These are phyloP conservation scores for Colletotrichum karsti DNA, from an alignment of 2,329 filamentous ascomycete genomes.

Conservation along the genomic window DNA sequence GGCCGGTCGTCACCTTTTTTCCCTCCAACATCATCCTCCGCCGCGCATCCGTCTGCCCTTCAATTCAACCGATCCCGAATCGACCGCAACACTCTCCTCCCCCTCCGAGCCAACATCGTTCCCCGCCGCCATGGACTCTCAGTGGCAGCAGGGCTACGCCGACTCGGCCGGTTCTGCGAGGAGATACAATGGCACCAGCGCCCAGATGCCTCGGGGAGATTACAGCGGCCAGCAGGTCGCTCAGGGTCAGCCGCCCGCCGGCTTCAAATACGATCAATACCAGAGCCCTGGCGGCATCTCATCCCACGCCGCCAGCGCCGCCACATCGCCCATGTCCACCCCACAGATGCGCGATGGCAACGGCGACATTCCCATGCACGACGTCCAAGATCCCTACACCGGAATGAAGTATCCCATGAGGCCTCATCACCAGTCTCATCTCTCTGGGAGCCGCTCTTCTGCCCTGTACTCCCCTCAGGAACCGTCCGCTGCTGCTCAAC, in stretches of 20 bases:
- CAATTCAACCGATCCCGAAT: constrained; percentile 3
- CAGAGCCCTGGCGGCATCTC: constrained; percentile 50
- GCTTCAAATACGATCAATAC: constrained; percentile 76
- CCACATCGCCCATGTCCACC: constrained; percentile 65
- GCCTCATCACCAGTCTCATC: constrained; percentile 79
- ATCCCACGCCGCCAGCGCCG: constrained; percentile 53
- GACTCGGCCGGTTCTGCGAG: constrained; percentile 70
- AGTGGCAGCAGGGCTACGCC: constrained; percentile 69
- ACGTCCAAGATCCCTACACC: constrained; percentile 82
- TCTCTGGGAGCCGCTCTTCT: constrained; percentile 57
- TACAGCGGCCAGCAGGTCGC: constrained; percentile 38
- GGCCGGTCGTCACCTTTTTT: constrained; percentile 16
- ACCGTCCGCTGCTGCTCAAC: constrained; percentile 83
- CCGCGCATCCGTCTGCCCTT: constrained; percentile 11
- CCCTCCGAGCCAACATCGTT: constrained; percentile 22
- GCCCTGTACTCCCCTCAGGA: constrained; percentile 80
- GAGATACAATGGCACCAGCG: constrained; percentile 66
- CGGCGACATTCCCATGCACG: constrained; percentile 86
- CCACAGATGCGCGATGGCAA: constrained; percentile 75
- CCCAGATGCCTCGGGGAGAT: constrained; percentile 43
- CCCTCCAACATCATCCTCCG: constrained; percentile 26
- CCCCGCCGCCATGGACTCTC: constrained; percentile 55
- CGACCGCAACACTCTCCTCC: constrained; percentile 10
- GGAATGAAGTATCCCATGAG: constrained; percentile 87
- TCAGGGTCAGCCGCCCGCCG: constrained; percentile 51